phyloP scores from a whole-genome alignment of 2,329 filamentous ascomycete genomes.

The Colletotrichum phormii region DNA sequence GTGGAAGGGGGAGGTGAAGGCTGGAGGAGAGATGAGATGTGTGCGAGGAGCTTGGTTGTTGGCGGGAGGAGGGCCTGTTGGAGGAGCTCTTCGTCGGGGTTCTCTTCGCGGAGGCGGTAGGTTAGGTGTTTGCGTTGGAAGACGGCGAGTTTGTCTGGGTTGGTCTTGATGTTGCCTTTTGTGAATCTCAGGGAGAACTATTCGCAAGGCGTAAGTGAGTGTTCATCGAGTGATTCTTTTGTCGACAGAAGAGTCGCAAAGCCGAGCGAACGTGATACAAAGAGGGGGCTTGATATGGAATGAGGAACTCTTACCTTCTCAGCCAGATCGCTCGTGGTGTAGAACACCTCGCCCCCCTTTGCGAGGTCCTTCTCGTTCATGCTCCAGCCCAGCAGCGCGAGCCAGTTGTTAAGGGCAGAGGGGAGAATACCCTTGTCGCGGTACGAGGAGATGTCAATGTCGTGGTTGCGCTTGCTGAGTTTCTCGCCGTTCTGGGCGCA shows the following conservation, averaged over 20 bases:
- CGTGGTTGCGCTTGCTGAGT: constrained; percentile 83
- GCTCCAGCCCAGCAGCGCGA: constrained; percentile 87
- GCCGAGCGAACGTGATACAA: background rate
- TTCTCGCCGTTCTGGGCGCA: constrained; percentile 77
- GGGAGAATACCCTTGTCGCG: constrained; percentile 59
- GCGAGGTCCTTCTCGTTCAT: constrained; percentile 59
- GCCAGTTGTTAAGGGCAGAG: constrained; percentile 77
- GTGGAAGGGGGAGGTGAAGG: background rate
- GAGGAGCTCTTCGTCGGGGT: constrained; percentile 27
- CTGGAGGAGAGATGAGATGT: constrained; percentile 13
- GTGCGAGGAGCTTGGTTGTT: constrained; percentile 18
- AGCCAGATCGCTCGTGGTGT: constrained; percentile 78
- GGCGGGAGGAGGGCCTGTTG: constrained; percentile 32
- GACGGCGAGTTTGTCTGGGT: constrained; percentile 81
- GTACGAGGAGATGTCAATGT: constrained; percentile 66
- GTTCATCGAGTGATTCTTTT: background rate
- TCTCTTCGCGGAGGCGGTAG: constrained; percentile 44
- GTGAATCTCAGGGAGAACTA: constrained; percentile 90
- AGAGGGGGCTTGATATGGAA: background rate
- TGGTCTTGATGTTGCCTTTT: constrained; percentile 87
- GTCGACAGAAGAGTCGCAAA: too few species aligned
- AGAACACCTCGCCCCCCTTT: constrained; percentile 71
- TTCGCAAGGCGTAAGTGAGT: constrained; percentile 39
- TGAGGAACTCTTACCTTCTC: constrained; percentile 66
- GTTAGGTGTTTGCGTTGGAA: constrained; percentile 77